Evolutionary conservation across 345 rosid genomes (phyloP), one percentile per base, ranked within the genome.

Genomic region (Ceriops zippeliana): DNA sequence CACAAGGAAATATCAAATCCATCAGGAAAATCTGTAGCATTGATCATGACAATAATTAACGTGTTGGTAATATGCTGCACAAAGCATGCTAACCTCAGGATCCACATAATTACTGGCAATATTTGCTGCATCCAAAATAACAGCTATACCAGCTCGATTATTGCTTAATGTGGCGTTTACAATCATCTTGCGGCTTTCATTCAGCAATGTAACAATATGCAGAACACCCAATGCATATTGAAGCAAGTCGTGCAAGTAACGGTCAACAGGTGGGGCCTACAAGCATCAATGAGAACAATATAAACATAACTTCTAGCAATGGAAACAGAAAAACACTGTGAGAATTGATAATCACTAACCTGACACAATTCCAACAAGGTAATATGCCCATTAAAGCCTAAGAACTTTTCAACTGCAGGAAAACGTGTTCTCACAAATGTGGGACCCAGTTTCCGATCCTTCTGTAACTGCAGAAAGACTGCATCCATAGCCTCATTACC

Each of bases 401-500:
- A 77, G 74, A 95, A 91, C 61, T 82, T 88, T 62, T 91, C 93
- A 71, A 95, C 86, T 62, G 90, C 89, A 67, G 88, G 90, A 96
- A 97, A 95, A 7, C 84, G 92, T 62, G 90, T 80, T 83, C 86
- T 87, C 79, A 87, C 97, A 83, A 95, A 90, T 62, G 89, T 84
- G 65, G 90, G 92, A 71, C 99, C 99, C 73, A 95, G 83, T 81
- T 90, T 95, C 74, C 97, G 83, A 64, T 95, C 99, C 86, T 91
- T 90, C 70, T 95, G 99, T 69, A 95, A 79, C 88, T 95, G 99
- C 75, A 84, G 73, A 82, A 95, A 83, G 27, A 91, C 85, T 1
- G 95, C 86, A 84, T 95, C 99, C 67, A 95, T 86, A 70, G 96
- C 98, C 79, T 95, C 99, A 84, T 90, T 95, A 82, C 99, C 89